These are phyloP conservation scores for Eimeria brunetti DNA, from an alignment of 169 alveolate genomes.

Conservation along the genomic window DNA sequence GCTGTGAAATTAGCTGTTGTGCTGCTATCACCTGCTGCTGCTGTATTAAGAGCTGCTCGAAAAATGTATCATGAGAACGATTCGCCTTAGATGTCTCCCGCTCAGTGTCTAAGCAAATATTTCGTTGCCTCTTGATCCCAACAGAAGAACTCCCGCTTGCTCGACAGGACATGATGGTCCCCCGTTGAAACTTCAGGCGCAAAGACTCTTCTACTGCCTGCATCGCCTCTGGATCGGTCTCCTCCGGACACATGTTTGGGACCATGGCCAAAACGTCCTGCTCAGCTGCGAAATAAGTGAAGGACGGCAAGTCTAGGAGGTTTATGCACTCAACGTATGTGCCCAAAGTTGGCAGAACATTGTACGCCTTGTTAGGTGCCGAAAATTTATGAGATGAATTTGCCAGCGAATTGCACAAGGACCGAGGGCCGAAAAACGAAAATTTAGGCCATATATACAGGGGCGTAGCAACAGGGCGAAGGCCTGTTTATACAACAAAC, in stretches of 20 bases:
- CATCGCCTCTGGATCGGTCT: conserved; percentile 44
- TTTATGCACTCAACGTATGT: no score
- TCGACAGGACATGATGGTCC: conserved; percentile 19
- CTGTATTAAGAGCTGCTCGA: conserved; percentile 21
- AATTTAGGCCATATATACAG: background rate
- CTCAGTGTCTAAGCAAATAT: background rate
- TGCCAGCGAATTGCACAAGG: background rate
- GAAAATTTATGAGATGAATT: background rate
- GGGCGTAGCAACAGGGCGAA: background rate
- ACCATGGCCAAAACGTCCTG: conserved; percentile 69
- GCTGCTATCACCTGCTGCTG: conserved; percentile 35
- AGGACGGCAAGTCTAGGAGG: background rate
- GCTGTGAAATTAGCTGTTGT: conserved; percentile 15
- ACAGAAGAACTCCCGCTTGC: background rate
- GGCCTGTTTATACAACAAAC: background rate
- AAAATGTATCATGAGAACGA: background rate
- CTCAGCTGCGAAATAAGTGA: conserved; percentile 20
- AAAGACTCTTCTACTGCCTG: conserved; percentile 58
- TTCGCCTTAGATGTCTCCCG: background rate
- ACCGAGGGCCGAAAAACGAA: background rate
- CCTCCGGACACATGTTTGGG: conserved; percentile 51
- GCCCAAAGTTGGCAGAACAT: background rate
- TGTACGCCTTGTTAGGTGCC: background rate
- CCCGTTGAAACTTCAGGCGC: conserved; percentile 44
- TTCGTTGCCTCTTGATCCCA: conserved; percentile 52